A percentile compares a stretch with the other conserved stretches of the same genome.
Conservation (phyloP, 768 basidiomycete genomes). For the Cytidiella melzeri region DNA sequence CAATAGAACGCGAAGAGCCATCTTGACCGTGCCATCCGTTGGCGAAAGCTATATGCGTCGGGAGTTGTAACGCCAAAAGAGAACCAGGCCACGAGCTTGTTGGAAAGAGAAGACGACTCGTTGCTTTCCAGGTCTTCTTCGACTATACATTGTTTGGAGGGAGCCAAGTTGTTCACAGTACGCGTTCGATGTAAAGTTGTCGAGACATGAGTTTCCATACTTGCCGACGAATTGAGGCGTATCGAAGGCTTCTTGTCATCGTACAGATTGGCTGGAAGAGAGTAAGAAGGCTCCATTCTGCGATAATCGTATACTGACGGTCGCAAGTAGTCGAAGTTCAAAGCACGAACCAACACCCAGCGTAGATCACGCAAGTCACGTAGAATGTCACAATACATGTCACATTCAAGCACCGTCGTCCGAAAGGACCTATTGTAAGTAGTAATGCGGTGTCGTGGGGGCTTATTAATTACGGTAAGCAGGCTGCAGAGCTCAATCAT, state of each 20-base stretch:
- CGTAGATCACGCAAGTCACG: background rate
- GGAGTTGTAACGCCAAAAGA: background rate
- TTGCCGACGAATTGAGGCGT: background rate
- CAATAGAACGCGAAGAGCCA: background rate
- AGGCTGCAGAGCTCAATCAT: constrained; percentile 36
- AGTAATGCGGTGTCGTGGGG: background rate
- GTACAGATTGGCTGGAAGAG: background rate
- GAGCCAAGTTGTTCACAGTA: background rate
- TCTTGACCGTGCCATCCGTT: background rate
- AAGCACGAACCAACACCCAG: too few species aligned
- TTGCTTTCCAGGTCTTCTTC: background rate
- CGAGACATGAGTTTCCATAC: background rate
- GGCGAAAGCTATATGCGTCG: background rate
- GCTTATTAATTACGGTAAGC: background rate
- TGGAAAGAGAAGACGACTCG: background rate
- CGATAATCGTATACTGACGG: too few species aligned
- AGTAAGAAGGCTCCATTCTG: background rate
- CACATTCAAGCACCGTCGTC: background rate
- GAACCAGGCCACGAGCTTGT: background rate
- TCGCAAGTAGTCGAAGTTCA: too few species aligned
- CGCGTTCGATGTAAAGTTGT: background rate
- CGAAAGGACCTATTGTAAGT: background rate
- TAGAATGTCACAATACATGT: background rate
- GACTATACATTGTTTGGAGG: background rate
- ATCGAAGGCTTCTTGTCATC: background rate